phyloP scores from a whole-genome alignment of 2,329 filamentous ascomycete genomes.

The Monilinia fructicola region DNA sequence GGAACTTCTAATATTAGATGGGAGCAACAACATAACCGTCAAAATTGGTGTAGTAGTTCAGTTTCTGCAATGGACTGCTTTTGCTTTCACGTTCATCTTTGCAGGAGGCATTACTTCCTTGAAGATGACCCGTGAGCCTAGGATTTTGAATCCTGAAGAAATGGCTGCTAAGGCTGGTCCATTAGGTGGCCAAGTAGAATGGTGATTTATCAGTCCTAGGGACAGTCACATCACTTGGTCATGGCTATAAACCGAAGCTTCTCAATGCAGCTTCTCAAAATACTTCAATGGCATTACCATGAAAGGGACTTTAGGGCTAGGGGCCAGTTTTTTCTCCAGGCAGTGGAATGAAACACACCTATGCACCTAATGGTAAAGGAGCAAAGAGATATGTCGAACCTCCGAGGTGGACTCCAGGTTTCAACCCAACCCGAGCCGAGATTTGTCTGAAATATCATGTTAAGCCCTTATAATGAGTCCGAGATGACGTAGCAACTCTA shows the following conservation, averaged over 20 bases:
- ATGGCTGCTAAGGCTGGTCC: not conserved
- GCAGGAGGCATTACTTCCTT: not conserved
- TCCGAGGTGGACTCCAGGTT: too few relatives aligned
- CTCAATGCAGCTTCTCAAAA: not conserved
- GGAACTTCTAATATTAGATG: not conserved
- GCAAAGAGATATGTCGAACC: too few relatives aligned
- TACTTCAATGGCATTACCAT: not conserved
- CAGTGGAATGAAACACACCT: too few relatives aligned
- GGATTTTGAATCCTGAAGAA: not conserved
- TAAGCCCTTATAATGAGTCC: too few relatives aligned
- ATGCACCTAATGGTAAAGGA: too few relatives aligned
- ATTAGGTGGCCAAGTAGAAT: not conserved
- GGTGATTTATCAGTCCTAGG: not conserved
- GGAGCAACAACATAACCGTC: constrained; percentile 1
- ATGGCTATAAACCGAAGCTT: not conserved
- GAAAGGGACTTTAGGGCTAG: too few relatives aligned
- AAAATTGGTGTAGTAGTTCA: constrained; percentile 1
- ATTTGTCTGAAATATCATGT: too few relatives aligned
- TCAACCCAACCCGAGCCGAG: too few relatives aligned
- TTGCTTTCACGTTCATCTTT: constrained; percentile 14
- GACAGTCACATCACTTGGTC: accelerated
- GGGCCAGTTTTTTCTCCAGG: too few relatives aligned
- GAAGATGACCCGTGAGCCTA: constrained; percentile 1
- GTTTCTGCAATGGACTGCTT: constrained; percentile 14
- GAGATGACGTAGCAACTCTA: too few relatives aligned